Base-by-base conservation (phyloP, 1,284 basidiomycete genomes). In the Mixia osmundae region DNA sequence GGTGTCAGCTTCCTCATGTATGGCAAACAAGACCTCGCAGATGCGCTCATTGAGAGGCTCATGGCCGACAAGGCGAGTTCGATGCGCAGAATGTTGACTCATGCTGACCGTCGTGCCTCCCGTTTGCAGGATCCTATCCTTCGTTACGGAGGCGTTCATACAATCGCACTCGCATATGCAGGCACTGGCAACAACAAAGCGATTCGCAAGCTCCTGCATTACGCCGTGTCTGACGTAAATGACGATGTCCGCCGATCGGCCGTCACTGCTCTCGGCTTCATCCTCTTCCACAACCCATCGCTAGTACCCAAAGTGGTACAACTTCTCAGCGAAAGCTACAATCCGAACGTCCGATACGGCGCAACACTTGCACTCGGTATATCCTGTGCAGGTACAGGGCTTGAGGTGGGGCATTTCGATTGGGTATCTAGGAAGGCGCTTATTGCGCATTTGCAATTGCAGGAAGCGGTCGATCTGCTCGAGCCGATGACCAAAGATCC, bases 401-500 rank as follows among this genome's bases (percentile, higher is more conserved):
- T 87, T 35, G 75, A 78, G 63, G 76, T 76, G 24, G 43, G 49
- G 48, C 11, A 26, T 10, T 26, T 10, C 10, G 25, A 26, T 26
- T 26, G 25, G 25, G n/a, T 26, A 14, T 10, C n/a, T n/a, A n/a
- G n/a, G n/a, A n/a, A n/a, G n/a, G n/a, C n/a, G n/a, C 31, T 18
- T 15, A 33, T 21, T 18, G 20, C 12, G 9, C 8, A 5, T 15
- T 19, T 15, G 31, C 8, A 5, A 26, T 18, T 18, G 3, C 45
- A 61, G 70, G 82, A 91, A 55, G 87, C 87, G 9, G 71, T 94
- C 38, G 80, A 83, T 46, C 78, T 95, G 44, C 62, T 95, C 39
- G 80, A 91, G 56, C 87, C 87, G 5, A 80, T 95, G 76, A 89
- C 82, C 16, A 87, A 78, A 52, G 87, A 95, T 49, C 72, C 83